Evolutionary conservation across 495 filamentous ascomycete genomes (phyloP), one percentile per base, ranked within the genome.

Genomic region (Lasiosphaeriaceae sp.): DNA sequence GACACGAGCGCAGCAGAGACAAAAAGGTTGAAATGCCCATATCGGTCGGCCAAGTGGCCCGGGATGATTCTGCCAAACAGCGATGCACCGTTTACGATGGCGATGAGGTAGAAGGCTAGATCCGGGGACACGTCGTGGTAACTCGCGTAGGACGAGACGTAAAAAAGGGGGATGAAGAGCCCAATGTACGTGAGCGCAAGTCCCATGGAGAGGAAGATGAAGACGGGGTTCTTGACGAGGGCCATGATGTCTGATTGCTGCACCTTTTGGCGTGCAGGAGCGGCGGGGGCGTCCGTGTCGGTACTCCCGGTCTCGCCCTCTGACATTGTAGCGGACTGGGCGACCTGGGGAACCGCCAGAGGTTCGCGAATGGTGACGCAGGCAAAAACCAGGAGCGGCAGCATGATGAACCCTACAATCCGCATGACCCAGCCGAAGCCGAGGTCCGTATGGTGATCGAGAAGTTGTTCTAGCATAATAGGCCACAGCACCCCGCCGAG

Each of bases 371-470:
- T 63, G 1, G 73, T 69, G 11, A 72, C 48, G 41, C 72, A 72
- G 4, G 72, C 66, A 14, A 81, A 49, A 3, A 57, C 50, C 11
- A 80, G 50, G 21, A 81, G 37, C 11, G 73, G 69, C 8, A 82
- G 41, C 55, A 79, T 73, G 17, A 79, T 66, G 63, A 85, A 83
- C n/a, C 74, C 83, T 11, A 79, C 62, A 19, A 80, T 72, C 12
- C 82, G 74, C 35, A 83, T 74, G 0, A 75, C 65, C 83, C 81
- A 85, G 19, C 69, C 77, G 55, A 82, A 86, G 2, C 77, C 71
- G 3, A 85, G 50, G 7, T 56, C n/a, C n/a, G n/a, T 58, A 29
- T 47, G 29, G 21, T 68, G 52, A 21, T 71, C 53, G 54, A 76
- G 66, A 20, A 70, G 62, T 8, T 60, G 58, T 2, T 59, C 64